Evolutionary conservation across 805 yeast genomes (phyloP).

Genomic region (Danielia oregonensis): DNA sequence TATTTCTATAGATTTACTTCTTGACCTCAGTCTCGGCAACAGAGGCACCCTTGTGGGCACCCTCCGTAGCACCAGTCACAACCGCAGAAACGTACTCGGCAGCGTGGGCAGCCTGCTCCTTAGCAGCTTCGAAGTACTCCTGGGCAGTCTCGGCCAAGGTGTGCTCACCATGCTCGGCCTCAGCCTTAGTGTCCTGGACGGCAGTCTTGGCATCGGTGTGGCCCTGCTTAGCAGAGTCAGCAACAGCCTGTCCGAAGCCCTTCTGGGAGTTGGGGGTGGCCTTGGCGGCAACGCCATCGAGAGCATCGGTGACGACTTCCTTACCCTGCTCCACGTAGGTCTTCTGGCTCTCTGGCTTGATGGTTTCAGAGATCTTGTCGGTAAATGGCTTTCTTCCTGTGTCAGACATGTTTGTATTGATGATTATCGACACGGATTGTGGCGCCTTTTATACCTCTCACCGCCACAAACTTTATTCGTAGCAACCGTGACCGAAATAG

Average conservation of each 20-base stretch:
- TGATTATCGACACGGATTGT: background rate
- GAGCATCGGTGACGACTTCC: conserved; percentile 64
- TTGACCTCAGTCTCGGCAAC: too few species aligned
- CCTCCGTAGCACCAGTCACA: conserved; percentile 56
- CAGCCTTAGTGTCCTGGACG: conserved; percentile 42
- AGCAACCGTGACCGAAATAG: conserved; percentile 1
- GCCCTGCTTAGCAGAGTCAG: conserved; percentile 58
- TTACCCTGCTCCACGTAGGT: conserved; percentile 60
- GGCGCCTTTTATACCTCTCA: conserved; percentile 3
- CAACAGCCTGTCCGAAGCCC: conserved; percentile 63
- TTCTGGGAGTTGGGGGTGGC: conserved; percentile 65
- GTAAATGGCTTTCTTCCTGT: conserved; percentile 73
- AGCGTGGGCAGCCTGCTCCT: conserved; percentile 50
- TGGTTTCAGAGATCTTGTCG: conserved; percentile 62
- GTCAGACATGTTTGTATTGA: conserved; percentile 29
- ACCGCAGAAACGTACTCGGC: conserved; percentile 54
- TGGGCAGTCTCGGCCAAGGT: conserved; percentile 41
- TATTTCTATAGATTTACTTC: too few species aligned
- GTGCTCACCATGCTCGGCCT: conserved; percentile 20
- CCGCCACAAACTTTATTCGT: too few species aligned
- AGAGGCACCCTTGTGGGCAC: conserved; percentile 40
- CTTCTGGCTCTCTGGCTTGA: conserved; percentile 73
- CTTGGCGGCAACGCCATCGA: conserved; percentile 59
- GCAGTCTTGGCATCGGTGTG: conserved; percentile 47
- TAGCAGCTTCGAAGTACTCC: conserved; percentile 51